phyloP scores from a whole-genome alignment of 768 basidiomycete genomes.

The Neoboletus brunneissimus region DNA sequence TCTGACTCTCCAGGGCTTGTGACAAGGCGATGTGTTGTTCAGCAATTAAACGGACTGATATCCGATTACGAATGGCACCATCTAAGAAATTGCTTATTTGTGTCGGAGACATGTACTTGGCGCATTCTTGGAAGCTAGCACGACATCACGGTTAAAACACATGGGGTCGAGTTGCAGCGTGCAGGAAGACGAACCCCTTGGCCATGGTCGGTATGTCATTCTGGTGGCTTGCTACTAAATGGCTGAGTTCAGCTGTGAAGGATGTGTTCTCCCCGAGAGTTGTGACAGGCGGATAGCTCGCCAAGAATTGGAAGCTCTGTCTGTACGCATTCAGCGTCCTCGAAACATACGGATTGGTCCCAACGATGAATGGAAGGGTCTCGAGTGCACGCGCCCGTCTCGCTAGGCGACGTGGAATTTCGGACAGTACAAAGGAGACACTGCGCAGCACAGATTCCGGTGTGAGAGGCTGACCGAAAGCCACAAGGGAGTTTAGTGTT shows the following conservation, averaged over 20 bases:
- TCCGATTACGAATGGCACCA: slow-evolving; percentile 80
- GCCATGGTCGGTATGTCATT: slow-evolving; percentile 91
- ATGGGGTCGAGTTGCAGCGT: not conserved
- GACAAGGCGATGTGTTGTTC: slow-evolving; percentile 90
- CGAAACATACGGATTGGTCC: slow-evolving; percentile 84
- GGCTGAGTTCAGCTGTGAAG: slow-evolving; percentile 67
- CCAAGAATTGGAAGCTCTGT: slow-evolving; percentile 66
- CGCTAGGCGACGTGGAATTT: slow-evolving; percentile 76
- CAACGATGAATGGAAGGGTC: slow-evolving; percentile 81
- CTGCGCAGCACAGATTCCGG: slow-evolving; percentile 69
- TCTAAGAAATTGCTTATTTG: slow-evolving; percentile 80
- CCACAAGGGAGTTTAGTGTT: slow-evolving; percentile 69
- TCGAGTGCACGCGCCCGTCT: slow-evolving; percentile 73
- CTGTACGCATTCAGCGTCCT: slow-evolving; percentile 65
- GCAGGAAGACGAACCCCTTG: slow-evolving; percentile 59
- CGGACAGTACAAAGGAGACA: slow-evolving; percentile 69
- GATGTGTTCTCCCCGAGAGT: slow-evolving; percentile 65
- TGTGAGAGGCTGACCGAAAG: slow-evolving; percentile 72
- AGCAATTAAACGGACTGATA: slow-evolving; percentile 83
- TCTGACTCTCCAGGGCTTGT: slow-evolving; percentile 51
- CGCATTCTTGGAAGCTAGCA: slow-evolving; percentile 78
- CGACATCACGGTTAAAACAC: not conserved
- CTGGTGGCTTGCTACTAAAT: slow-evolving; percentile 71
- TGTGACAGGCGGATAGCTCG: slow-evolving; percentile 61
- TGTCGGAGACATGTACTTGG: slow-evolving; percentile 77